phyloP scores from a whole-genome alignment of 331 rosid genomes.

The Telfairia occidentalis region DNA sequence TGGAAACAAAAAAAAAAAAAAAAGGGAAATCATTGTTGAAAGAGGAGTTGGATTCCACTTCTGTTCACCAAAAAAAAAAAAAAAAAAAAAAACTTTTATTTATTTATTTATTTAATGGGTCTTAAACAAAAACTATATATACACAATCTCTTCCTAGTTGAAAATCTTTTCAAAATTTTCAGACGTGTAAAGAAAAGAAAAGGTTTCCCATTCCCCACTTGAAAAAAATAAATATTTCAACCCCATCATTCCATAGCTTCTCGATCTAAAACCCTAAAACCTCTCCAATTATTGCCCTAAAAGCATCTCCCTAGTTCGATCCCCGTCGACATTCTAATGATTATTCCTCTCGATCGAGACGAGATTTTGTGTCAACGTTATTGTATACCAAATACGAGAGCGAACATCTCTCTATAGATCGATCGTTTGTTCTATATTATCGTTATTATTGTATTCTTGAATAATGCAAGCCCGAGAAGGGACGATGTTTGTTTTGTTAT shows the following conservation, averaged over 20 bases:
- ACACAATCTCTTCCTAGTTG: background rate
- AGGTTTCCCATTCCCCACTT: slow-evolving; percentile 30
- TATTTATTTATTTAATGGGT: background rate
- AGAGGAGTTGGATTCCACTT: slow-evolving; percentile 97
- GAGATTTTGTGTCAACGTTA: background rate
- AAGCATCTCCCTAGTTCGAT: background rate
- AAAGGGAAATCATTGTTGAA: slow-evolving; percentile 41
- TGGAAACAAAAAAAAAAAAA: slow-evolving; percentile 9
- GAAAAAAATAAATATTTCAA: slow-evolving; percentile 16
- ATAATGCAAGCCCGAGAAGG: background rate
- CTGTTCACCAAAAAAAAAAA: background rate
- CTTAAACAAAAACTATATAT: background rate
- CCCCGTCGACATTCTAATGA: background rate
- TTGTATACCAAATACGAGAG: background rate
- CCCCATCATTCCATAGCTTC: background rate
- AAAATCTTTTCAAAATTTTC: slow-evolving; percentile 26
- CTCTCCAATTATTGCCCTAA: slow-evolving; percentile 4
- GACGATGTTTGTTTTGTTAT: background rate
- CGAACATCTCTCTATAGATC: background rate
- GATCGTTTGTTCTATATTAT: background rate
- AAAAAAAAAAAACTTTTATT: background rate
- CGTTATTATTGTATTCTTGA: background rate
- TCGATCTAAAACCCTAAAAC: background rate
- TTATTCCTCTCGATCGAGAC: background rate
- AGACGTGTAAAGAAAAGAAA: slow-evolving; percentile 62